Base-by-base conservation (phyloP, 2,329 filamentous ascomycete genomes). In the Pestalotiopsis fici region DNA sequence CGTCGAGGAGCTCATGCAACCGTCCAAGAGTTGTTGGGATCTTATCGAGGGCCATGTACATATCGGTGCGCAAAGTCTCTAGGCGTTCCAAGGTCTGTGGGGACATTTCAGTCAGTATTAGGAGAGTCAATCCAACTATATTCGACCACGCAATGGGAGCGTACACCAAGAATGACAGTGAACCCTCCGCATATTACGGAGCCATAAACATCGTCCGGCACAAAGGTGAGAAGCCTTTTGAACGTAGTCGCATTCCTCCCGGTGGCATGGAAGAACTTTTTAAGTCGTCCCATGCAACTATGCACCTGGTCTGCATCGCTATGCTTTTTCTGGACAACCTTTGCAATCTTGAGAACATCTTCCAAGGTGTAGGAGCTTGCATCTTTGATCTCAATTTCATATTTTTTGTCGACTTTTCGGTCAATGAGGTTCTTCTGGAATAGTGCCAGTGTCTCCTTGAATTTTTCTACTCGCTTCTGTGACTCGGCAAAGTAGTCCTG, bases 151-250 rank as follows among this genome's bases (percentile, higher is more conserved):
- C 4, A 59, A 23, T 4, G 3, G n/a, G 7, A 13, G 13, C 59
- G 25, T 69, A 71, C 68, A 12, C 57, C 59, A 43, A 71, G 59
- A 31, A 70, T 70, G 5, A 70, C 21, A 1, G 70, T 68, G n/a
- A 71, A 71, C 2, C 70, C 70, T 6, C 70, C 69, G 37, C 70
- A 70, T 31, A 71, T 71, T 2, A 62, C 55, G 21, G 70, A 69
- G 3, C 70, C 67, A 15, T 71, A 71, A 3, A 31, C 65, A 25
- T 71, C 70, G 31, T 64, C 65, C 13, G 70, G 70, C 35, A 67
- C 37, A 31, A 71, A 71, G n/a, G 54, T 47, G n/a, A 71, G 59
- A 4, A 71, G 66, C 31, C 64, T 71, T 21, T 71, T 64, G 1
- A 70, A 56, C 4, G 69, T 67, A 21, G 66, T 63, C 23, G 65